Conservation (phyloP, 352 stramenopile species). For the Lagenidium sp. region DNA sequence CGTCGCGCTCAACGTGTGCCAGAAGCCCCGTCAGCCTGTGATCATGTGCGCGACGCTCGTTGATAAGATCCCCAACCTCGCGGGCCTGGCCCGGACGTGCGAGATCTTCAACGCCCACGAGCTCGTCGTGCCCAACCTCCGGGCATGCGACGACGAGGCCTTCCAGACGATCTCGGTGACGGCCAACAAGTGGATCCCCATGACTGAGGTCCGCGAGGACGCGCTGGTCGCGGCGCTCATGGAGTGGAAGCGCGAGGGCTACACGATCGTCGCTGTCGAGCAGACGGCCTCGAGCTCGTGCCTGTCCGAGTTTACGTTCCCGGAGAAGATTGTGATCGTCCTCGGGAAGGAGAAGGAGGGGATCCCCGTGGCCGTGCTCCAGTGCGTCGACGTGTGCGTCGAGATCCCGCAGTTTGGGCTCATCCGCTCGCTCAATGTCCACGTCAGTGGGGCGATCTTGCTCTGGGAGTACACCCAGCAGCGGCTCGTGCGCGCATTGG, state of each 20-base stretch:
- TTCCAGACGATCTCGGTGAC: conserved; percentile 91
- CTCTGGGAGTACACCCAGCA: conserved; percentile 97
- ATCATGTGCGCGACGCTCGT: conserved; percentile 86
- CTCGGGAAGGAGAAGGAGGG: conserved; percentile 96
- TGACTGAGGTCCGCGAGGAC: conserved; percentile 79
- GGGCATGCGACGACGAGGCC: conserved; percentile 74
- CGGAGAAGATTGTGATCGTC: conserved; percentile 89
- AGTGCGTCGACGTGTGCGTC: conserved; percentile 93
- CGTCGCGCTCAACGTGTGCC: conserved; percentile 31
- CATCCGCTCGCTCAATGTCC: conserved; percentile 96
- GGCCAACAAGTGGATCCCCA: conserved; percentile 92
- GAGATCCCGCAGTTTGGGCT: conserved; percentile 98
- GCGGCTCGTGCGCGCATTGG: too few species aligned
- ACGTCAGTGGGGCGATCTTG: conserved; percentile 93
- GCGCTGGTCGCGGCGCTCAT: conserved; percentile 24
- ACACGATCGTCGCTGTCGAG: conserved; percentile 91
- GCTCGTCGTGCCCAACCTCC: conserved; percentile 85
- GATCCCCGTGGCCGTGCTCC: conserved; percentile 92
- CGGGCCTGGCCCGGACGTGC: conserved; percentile 88
- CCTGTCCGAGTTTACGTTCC: conserved; percentile 79
- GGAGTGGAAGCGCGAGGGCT: conserved; percentile 83
- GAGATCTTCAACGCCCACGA: conserved; percentile 93
- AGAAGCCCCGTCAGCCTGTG: conserved; percentile 42
- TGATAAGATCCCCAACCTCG: conserved; percentile 94
- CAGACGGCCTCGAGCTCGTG: conserved; percentile 91